Percentiles rank a stretch among this genome's conserved stretches.
These are phyloP conservation scores for Lentinula edodes DNA, from an alignment of 768 basidiomycete species.

Conservation along the genomic window DNA sequence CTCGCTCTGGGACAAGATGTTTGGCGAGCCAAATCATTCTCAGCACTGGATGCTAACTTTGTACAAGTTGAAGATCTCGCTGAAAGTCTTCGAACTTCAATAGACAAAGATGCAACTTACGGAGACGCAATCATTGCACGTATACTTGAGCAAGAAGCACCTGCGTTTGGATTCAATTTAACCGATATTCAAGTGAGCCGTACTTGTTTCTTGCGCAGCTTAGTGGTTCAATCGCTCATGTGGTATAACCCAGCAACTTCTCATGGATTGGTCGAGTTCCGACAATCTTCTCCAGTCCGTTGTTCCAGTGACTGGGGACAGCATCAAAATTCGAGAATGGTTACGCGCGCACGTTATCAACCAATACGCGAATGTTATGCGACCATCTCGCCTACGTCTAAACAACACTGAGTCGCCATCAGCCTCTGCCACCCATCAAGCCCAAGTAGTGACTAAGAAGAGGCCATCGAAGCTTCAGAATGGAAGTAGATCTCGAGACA, in stretches of 20 bases:
- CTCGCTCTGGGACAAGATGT: neutral
- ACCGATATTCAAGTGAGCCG: too few relatives aligned
- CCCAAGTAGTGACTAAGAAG: too few relatives aligned
- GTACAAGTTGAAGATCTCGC: too few relatives aligned
- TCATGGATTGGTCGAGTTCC: neutral
- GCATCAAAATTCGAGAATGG: neutral
- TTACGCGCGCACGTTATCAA: neutral
- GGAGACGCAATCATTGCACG: too few relatives aligned
- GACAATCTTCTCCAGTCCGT: neutral
- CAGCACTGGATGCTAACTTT: too few relatives aligned
- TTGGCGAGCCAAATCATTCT: neutral
- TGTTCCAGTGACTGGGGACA: neutral
- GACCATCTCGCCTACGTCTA: neutral
- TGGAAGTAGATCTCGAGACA: neutral
- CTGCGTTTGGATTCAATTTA: too few relatives aligned
- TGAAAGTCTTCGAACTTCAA: too few relatives aligned
- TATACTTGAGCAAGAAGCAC: too few relatives aligned
- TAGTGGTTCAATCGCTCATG: too few relatives aligned
- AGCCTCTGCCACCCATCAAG: neutral
- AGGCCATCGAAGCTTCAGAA: neutral
- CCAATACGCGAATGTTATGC: neutral
- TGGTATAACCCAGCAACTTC: neutral
- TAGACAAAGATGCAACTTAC: too few relatives aligned
- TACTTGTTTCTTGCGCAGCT: too few relatives aligned
- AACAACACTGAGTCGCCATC: neutral